Base-by-base conservation (phyloP, 306 rosid species). In the Crataegus laevigata region DNA sequence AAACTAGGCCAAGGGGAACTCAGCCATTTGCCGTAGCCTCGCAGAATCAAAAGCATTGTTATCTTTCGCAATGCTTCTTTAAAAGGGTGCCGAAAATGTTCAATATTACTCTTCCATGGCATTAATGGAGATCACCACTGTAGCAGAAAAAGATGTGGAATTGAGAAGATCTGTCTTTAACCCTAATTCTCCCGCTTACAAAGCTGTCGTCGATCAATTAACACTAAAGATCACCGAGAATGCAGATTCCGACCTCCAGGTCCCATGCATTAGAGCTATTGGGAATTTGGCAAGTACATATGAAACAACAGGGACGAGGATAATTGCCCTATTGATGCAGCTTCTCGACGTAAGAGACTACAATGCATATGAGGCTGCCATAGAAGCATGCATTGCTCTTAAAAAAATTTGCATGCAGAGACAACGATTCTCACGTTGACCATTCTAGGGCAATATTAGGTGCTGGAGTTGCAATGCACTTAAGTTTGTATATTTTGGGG, bases 281-380 rank as follows among this genome's bases (percentile, higher is more conserved):
- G 96, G 91, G 80, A 86, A 80, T 79, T 77, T 93, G 72, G 96
- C 98, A 0, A 86, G 94, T 80, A 90, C 96, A 8, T 93, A 89
- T 58, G 36, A 7, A 6, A 72, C 94, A 1, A 87, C 90, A 0
- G 96, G 90, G 78, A 90, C 92, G 2, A 70, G 96, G 75, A 86
- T 89, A 82, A 90, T 90, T 36, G 84, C 76, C 66, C 96, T 93
- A 0, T 68, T 93, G 78, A 94, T 89, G 75, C 69, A 38, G 77
- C 93, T 93, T 73, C 91, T 93, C 0, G 94, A 93, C n/a, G 96
- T 87, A 61, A 82, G 90, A 62, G 94, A 87, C 42, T 38, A 38
- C 2, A 38, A 38, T 11, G 42, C 10, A 30, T 79, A 83, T 47
- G 89, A 87, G 66, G 82, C 90, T 24, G 58, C 83, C 0, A 55